phyloP scores from a whole-genome alignment of 2,329 filamentous ascomycete species.

The Blastomyces gilchristii region DNA sequence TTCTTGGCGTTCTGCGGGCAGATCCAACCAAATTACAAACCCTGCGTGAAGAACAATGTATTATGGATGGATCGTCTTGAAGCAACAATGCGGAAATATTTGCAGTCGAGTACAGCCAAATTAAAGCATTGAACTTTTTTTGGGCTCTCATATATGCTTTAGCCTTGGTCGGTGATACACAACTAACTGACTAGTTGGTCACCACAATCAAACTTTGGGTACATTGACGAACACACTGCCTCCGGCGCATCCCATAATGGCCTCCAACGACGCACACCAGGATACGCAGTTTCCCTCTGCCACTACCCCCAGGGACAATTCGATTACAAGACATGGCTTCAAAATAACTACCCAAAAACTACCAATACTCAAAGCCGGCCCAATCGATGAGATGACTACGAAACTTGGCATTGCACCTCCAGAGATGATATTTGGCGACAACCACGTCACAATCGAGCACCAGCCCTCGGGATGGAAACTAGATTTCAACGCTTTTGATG shows the following conservation, averaged over 20 bases:
- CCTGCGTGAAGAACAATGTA: not conserved
- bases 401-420: conserved; percentile 77
- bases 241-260: not conserved
- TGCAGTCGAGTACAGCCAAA: not conserved
- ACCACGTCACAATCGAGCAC: conserved; percentile 67
- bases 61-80: not conserved
- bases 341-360: conserved; percentile 74
- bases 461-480: conserved; percentile 64
- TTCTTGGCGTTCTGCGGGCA: not conserved
- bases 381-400: conserved; percentile 75
- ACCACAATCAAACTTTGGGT: not conserved
- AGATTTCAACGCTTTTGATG: conserved; percentile 74
- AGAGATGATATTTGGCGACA: conserved; percentile 99
- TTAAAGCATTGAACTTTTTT: not conserved
- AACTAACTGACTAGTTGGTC: not conserved
- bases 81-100: not conserved
- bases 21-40: too few relatives aligned
- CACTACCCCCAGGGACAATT: conserved; percentile 37
- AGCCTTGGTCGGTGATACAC: not conserved
- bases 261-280: not conserved
- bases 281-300: conserved; percentile 1
- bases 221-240: not conserved
- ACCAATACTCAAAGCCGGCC: conserved; percentile 83
- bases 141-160: not conserved
- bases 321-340: conserved; percentile 58